Evolutionary conservation across 768 basidiomycete genomes (phyloP), one percentile per base, ranked within the genome.

Genomic region (Leccinum olivaceopallidum): DNA sequence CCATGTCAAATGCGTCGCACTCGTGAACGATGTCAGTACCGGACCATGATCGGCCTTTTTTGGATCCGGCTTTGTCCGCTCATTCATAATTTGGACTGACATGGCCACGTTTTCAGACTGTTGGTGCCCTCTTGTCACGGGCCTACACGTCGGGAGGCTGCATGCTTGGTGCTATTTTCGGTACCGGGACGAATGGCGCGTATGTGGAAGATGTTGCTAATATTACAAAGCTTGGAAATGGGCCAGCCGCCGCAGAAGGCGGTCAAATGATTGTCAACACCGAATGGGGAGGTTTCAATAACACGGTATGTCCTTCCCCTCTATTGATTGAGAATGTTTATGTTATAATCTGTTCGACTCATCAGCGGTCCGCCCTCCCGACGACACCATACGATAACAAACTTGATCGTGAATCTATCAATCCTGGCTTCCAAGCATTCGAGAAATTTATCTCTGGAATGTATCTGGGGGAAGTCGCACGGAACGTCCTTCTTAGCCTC

Each of bases 361-460:
- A 14, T 52, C 64, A 95, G 89, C 87, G 95, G 59, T 80, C 84
- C 12, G 86, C 89, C 55, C 83, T 99, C 13, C 95, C 95, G 5
- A 84, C 87, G 6, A 97, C 96, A 1, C 84, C 90, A 4, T 97
- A 87, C 68, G 97, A 99, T 74, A 95, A 91, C 76, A 85, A 89
- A 62, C 79, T 98, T 22, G 97, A 99, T 74, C 88, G 97, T 55
- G 85, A 90, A 69, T 93, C 90, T 60, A 98, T 98, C 76, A 99
- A 99, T 69, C 95, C 95, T 28, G 80, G 83, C 37, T 89, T 84
- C 72, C 97, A 98, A 73, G 92, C 92, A 2, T 98, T 94, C 71
- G 97, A 99, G 76, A 99, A 98, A 79, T 94, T 97, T 78, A 90
- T 99, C 66, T 97, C 94, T 2, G 97, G 97, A 59, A 98, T 99